These are phyloP conservation scores for Ceratobasidium sp. DNA, from an alignment of 1,284 basidiomycete species.

Conservation along the genomic window DNA sequence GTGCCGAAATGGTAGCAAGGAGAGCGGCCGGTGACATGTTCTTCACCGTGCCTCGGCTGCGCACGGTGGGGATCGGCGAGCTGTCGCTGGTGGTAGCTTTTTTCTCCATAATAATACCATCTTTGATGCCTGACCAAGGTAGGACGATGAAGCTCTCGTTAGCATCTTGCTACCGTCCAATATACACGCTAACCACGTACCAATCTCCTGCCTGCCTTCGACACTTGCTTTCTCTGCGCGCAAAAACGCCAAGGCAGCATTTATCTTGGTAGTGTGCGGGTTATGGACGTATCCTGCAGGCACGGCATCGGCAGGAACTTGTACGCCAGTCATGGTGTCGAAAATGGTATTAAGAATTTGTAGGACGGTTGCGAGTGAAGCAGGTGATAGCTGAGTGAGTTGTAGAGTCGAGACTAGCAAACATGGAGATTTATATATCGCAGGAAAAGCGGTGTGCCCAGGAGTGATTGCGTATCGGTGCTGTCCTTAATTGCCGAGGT, in stretches of 20 bases:
- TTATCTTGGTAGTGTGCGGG: conserved; percentile 37
- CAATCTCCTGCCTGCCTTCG: conserved; percentile 46
- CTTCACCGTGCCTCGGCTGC: conserved; percentile 44
- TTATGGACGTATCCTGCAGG: conserved; percentile 41
- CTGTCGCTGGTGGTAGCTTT: conserved; percentile 41
- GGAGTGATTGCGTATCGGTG: neutral
- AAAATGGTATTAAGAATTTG: neutral
- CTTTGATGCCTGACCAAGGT: conserved; percentile 37
- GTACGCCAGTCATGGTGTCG: conserved; percentile 15
- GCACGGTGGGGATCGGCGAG: conserved; percentile 45
- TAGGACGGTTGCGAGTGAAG: neutral
- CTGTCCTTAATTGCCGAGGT: neutral
- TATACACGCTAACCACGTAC: conserved; percentile 21
- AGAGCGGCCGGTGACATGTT: conserved; percentile 40
- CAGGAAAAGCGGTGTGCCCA: neutral
- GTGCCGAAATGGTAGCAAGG: conserved; percentile 40
- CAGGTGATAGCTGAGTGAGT: neutral
- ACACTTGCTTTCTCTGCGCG: conserved; percentile 42
- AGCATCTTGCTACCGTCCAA: neutral
- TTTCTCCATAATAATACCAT: conserved; percentile 46
- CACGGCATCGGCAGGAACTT: conserved; percentile 37
- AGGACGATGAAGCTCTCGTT: neutral
- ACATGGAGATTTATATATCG: neutral
- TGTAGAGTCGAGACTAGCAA: neutral
- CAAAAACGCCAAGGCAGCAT: conserved; percentile 42